Percentiles rank a stretch among this genome's conserved stretches.
These are phyloP conservation scores for Closterium sp. DNA, from an alignment of 139 green algal genomes.

Conservation along the genomic window DNA sequence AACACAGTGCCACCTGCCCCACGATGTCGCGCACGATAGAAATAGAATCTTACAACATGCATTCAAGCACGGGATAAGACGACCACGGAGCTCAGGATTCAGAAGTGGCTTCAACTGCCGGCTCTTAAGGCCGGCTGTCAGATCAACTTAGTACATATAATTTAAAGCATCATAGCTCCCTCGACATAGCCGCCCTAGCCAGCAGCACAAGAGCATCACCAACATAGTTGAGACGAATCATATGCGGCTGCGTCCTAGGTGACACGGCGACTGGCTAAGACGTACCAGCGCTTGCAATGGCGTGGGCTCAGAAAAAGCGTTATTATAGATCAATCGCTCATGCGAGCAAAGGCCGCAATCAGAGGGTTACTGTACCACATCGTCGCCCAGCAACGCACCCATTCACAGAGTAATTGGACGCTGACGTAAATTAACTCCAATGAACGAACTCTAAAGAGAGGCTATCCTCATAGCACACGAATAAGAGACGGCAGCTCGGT, in stretches of 20 bases:
- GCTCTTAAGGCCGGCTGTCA: neutral
- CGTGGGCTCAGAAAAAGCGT: neutral
- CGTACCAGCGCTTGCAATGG: neutral
- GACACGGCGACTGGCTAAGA: no score
- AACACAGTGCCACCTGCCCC: constrained; percentile 93
- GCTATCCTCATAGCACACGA: no score
- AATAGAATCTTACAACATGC: no score
- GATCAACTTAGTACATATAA: neutral
- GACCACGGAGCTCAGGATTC: neutral
- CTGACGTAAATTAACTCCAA: no score
- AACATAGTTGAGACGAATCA: no score
- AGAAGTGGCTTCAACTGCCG: neutral
- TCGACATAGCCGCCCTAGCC: no score
- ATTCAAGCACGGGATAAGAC: no score
- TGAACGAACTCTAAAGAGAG: no score
- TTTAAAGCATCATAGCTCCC: neutral
- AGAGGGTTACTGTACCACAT: neutral
- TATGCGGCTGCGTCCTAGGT: no score
- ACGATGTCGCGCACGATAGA: constrained; percentile 96
- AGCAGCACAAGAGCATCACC: neutral
- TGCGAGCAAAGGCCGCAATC: neutral
- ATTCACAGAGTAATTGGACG: neutral
- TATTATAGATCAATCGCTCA: neutral
- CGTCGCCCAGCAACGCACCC: neutral
- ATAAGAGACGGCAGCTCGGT: neutral